These are phyloP conservation scores for Chytriomyces hyalinus DNA, from an alignment of 192 early-diverging fungal genomes.

Conservation along the genomic window DNA sequence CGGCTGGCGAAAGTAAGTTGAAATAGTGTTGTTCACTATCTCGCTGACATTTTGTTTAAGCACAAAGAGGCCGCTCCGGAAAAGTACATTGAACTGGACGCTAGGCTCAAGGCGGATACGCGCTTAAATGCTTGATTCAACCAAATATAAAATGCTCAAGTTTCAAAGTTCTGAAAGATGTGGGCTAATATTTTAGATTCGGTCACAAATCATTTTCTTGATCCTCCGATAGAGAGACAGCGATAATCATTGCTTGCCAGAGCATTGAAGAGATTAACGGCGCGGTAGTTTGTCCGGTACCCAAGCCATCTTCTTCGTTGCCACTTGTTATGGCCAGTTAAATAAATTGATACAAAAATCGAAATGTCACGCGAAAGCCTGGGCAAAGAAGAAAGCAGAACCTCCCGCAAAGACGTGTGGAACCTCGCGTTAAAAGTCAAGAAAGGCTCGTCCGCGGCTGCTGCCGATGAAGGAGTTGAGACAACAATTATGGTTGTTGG, in stretches of 20 bases:
- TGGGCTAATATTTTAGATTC: no score
- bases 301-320: no score
- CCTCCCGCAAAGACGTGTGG: constrained; percentile 53
- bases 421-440: constrained; percentile 49
- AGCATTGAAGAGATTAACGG: no score
- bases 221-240: no score
- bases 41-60: constrained; percentile 25
- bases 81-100: constrained; percentile 57
- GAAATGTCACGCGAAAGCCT: constrained; percentile 3
- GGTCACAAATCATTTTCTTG: no score
- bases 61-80: constrained; percentile 62
- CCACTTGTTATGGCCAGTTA: no score
- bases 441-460: constrained; percentile 1
- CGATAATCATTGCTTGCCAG: no score
- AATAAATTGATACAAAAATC: background rate
- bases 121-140: constrained; percentile 28
- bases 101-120: constrained; percentile 50
- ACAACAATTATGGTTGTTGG: constrained; percentile 53
- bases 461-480: constrained; percentile 45
- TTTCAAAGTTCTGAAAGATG: no score
- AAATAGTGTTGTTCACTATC: background rate
- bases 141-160: no score
- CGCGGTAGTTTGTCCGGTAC: no score
- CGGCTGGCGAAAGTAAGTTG: constrained; percentile 59
- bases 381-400: background rate